Evolutionary conservation across 768 basidiomycete genomes (phyloP).

Genomic region (Boletus rubropictus): DNA sequence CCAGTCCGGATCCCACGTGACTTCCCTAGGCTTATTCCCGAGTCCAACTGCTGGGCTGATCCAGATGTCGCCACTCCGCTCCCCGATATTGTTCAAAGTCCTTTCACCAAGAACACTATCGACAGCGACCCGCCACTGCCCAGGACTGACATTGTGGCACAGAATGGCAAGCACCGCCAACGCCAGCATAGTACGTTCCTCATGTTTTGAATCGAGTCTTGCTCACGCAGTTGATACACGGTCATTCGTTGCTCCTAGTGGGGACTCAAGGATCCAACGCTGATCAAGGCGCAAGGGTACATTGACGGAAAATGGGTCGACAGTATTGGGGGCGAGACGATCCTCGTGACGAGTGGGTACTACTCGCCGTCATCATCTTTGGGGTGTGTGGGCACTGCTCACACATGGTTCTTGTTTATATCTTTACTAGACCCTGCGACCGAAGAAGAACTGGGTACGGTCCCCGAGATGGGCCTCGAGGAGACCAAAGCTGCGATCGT

Average conservation of each 20-base stretch:
- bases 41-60: background rate
- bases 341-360: conserved; percentile 69
- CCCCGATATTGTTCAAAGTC: conserved; percentile 14
- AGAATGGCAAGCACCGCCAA: conserved; percentile 55
- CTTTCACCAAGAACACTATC: conserved; percentile 14
- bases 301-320: conserved; percentile 87
- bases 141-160: conserved; percentile 14
- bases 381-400: background rate
- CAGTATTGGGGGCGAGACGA: conserved; percentile 64
- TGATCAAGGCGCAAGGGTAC: conserved; percentile 70
- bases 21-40: too few species aligned
- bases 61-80: conserved; percentile 14
- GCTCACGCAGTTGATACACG: background rate
- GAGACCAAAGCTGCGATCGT: conserved; percentile 84
- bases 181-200: conserved; percentile 30
- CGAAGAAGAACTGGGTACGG: conserved; percentile 70
- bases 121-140: conserved; percentile 5
- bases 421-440: conserved; percentile 75
- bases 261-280: conserved; percentile 68
- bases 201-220: background rate
- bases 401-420: background rate
- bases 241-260: conserved; percentile 37
- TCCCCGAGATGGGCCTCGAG: conserved; percentile 83
- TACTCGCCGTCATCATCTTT: background rate
- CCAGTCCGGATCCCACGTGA: too few species aligned